Percentiles rank a stretch among this genome's conserved stretches.
Conservation (phyloP, 2,329 filamentous ascomycete genomes). For the Phaeosphaeria sp. region DNA sequence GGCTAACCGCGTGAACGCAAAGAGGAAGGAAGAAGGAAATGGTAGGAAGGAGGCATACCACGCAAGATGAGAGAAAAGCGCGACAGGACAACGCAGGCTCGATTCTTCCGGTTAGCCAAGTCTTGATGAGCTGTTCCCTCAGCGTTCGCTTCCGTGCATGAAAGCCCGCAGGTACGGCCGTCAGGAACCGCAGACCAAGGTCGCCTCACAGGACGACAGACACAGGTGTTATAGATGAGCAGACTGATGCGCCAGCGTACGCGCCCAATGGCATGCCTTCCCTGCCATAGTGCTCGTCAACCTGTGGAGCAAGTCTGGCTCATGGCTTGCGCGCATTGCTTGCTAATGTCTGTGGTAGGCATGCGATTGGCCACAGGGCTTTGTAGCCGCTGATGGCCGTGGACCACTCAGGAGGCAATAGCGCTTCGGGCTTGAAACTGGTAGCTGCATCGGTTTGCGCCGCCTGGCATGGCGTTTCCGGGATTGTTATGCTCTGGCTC, state of each 20-base stretch:
- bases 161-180: constrained; percentile 22
- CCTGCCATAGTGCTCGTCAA: constrained; percentile 24
- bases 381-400: constrained; percentile 34
- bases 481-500: constrained; percentile 5
- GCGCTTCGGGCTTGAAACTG: constrained; percentile 38
- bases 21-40: constrained; percentile 18
- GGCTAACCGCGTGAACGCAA: constrained; percentile 11
- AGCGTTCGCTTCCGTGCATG: constrained; percentile 15
- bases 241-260: constrained; percentile 13
- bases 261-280: constrained; percentile 27
- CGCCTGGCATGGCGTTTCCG: constrained; percentile 16
- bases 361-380: constrained; percentile 22
- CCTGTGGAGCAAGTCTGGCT: constrained; percentile 21
- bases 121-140: constrained; percentile 21
- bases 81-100: constrained; percentile 7
- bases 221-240: constrained; percentile 28
- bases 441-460: constrained; percentile 14
- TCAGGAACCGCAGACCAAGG: constrained; percentile 30
- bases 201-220: constrained; percentile 26
- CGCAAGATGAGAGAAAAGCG: constrained; percentile 7
- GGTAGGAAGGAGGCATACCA: constrained; percentile 10
- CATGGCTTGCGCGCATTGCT: constrained; percentile 26
- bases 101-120: constrained; percentile 9
- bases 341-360: constrained; percentile 9
- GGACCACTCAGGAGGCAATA: constrained; percentile 39